Percentiles rank a stretch among this genome's conserved stretches.
Conservation (phyloP, 495 filamentous ascomycete species). For the Tuber magnatum region DNA sequence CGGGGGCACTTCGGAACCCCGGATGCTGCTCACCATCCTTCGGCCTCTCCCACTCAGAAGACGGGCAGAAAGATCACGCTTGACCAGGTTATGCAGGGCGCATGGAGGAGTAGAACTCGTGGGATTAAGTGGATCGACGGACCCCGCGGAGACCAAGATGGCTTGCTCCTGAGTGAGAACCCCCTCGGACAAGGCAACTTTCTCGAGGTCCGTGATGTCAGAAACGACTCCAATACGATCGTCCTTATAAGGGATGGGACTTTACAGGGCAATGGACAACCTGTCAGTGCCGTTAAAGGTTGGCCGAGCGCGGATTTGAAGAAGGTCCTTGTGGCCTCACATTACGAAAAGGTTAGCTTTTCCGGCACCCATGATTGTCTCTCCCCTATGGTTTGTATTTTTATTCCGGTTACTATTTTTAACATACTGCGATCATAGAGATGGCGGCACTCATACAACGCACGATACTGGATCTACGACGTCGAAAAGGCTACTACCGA, state of each 20-base stretch:
- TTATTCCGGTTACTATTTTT: background rate
- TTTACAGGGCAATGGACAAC: slow-evolving; percentile 53
- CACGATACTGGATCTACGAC: slow-evolving; percentile 87
- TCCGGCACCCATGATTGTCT: background rate
- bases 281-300: slow-evolving; percentile 50
- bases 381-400: background rate
- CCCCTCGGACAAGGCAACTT: slow-evolving; percentile 36
- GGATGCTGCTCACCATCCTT: slow-evolving; percentile 57
- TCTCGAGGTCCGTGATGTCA: slow-evolving; percentile 42
- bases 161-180: slow-evolving; percentile 58
- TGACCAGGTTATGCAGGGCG: slow-evolving; percentile 65
- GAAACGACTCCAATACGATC: slow-evolving; percentile 49
- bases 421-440: slow-evolving; percentile 48
- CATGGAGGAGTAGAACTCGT: slow-evolving; percentile 63
- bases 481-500: slow-evolving; percentile 72
- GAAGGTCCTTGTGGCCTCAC: slow-evolving; percentile 71
- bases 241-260: slow-evolving; percentile 60
- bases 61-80: slow-evolving; percentile 72
- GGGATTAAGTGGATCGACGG: slow-evolving; percentile 83
- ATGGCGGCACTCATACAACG: slow-evolving; percentile 84
- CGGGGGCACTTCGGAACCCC: slow-evolving; percentile 58
- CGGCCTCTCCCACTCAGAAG: slow-evolving; percentile 56
- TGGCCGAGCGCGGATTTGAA: slow-evolving; percentile 77
- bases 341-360: slow-evolving; percentile 44
- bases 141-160: slow-evolving; percentile 80